Base-by-base conservation (phyloP, 1,284 basidiomycete species). In the Macrocybe sp. region DNA sequence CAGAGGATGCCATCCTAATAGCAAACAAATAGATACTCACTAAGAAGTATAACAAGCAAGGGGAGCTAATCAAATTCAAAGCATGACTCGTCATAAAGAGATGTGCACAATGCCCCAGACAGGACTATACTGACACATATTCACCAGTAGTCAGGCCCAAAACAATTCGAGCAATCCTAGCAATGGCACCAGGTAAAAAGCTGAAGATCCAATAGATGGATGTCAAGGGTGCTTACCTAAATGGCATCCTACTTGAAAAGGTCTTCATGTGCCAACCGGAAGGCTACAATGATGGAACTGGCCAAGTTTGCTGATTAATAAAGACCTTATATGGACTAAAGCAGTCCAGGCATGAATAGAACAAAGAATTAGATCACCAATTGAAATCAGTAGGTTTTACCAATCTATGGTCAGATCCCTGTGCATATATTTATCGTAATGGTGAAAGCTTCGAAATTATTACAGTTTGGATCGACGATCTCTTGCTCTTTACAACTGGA, bases 201-300 rank as follows among this genome's bases (percentile, higher is more conserved):
- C 34, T 50, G 6, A 59, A 68, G 30, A 42, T 73, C 1, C 59
- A 71, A 37, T 65, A 70, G 37, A 63, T 75, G 12, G 67, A 78
- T 50, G 59, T 77, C 51, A 67, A 67, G 22, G 59, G 57, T 0
- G 70, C 69, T 0, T 76, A 67, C 47, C 59, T 73, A 0, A 71
- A 73, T 39, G 62, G 72, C 30, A 58, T 52, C 29, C 9, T 38
- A 2, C 45, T 57, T 1, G 59, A 67, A 30, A 33, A 38, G 1
- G 60, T 68, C 11, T 70, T 58, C 52, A 68, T 69, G 64, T 22
- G 46, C 0, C 64, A 64, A 39, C 65, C 65, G 1, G 59, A 57
- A 10, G 61, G 64, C 12, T 64, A 54, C 16, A 1, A 36, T 0
- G 10, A 36, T 50, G 55, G 40, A 55, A 59, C 2, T 59, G 51